phyloP scores from a whole-genome alignment of 352 stramenopile genomes.

The Globisporangium solare region DNA sequence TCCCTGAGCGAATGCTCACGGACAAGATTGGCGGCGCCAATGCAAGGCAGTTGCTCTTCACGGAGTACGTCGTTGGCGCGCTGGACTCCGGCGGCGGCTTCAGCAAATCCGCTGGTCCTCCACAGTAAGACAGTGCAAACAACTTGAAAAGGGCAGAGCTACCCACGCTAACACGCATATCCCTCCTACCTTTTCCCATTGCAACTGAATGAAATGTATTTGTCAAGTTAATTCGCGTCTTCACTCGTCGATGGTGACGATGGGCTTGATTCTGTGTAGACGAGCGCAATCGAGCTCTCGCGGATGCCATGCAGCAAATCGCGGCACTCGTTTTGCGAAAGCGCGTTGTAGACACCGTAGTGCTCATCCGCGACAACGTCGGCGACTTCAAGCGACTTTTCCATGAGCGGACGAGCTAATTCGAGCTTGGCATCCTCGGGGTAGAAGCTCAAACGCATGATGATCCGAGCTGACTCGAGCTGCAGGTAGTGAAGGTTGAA shows the following conservation, averaged over 20 bases:
- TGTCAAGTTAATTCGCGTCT: neutral
- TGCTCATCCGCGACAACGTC: conserved; percentile 77
- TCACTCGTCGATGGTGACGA: neutral
- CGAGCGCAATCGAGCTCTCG: conserved; percentile 61
- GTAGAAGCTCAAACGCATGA: conserved; percentile 71
- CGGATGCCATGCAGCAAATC: conserved; percentile 63
- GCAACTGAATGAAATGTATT: neutral
- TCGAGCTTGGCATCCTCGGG: conserved; percentile 47
- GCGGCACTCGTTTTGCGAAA: conserved; percentile 59
- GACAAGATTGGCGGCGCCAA: conserved; percentile 20
- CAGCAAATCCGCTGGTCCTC: conserved; percentile 25
- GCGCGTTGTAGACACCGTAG: conserved; percentile 56
- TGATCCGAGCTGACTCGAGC: conserved; percentile 64
- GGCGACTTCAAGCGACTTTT: conserved; percentile 72
- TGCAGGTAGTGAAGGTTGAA: conserved; percentile 78
- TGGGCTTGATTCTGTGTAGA: conserved; percentile 36
- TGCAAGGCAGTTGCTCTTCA: conserved; percentile 23
- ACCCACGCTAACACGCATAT: neutral
- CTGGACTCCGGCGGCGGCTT: conserved; percentile 41
- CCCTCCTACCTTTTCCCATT: neutral
- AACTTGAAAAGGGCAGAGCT: too few species aligned
- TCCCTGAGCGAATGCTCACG: conserved; percentile 42
- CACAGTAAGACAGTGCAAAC: conserved; percentile 1
- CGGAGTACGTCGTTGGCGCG: conserved; percentile 44
- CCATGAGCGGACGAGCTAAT: conserved; percentile 51